These are phyloP conservation scores for Podospora pseudoanserina DNA, from an alignment of 495 filamentous ascomycete genomes.

Conservation along the genomic window DNA sequence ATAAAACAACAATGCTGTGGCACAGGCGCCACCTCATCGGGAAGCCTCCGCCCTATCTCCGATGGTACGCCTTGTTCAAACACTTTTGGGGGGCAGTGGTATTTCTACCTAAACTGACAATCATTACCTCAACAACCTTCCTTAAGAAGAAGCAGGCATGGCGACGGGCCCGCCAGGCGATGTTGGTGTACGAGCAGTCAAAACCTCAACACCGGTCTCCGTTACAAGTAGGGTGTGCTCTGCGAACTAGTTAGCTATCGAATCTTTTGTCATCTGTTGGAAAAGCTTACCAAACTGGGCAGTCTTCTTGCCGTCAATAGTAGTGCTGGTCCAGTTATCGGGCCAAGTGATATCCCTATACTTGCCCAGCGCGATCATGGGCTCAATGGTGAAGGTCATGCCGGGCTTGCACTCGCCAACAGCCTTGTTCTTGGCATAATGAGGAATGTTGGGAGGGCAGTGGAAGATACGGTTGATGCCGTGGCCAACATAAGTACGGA, in stretches of 20 bases:
- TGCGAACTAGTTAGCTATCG: conserved; percentile 25
- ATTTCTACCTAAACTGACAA: background rate
- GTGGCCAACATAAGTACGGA: conserved; percentile 87
- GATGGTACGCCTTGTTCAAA: background rate
- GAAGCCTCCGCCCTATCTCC: background rate
- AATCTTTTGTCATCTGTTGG: background rate
- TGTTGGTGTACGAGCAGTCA: conserved; percentile 76
- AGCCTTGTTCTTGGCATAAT: conserved; percentile 89
- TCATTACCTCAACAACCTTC: background rate
- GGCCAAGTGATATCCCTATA: conserved; percentile 83
- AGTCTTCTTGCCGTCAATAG: conserved; percentile 73
- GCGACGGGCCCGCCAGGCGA: conserved; percentile 82
- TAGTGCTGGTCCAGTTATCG: conserved; percentile 86
- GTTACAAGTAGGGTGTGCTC: conserved; percentile 95
- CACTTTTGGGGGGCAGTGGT: background rate
- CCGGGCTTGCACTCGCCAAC: conserved; percentile 80
- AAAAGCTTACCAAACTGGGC: conserved; percentile 68
- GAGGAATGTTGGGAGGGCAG: conserved; percentile 77
- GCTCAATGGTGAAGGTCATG: conserved; percentile 93
- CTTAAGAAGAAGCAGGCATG: conserved; percentile 47
- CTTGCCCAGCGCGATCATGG: conserved; percentile 82
- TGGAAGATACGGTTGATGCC: conserved; percentile 86
- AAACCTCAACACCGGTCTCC: conserved; percentile 85
- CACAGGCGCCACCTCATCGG: background rate
- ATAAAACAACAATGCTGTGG: background rate